Base-by-base conservation (phyloP, 2,329 filamentous ascomycete genomes). In the Septoria linicola region DNA sequence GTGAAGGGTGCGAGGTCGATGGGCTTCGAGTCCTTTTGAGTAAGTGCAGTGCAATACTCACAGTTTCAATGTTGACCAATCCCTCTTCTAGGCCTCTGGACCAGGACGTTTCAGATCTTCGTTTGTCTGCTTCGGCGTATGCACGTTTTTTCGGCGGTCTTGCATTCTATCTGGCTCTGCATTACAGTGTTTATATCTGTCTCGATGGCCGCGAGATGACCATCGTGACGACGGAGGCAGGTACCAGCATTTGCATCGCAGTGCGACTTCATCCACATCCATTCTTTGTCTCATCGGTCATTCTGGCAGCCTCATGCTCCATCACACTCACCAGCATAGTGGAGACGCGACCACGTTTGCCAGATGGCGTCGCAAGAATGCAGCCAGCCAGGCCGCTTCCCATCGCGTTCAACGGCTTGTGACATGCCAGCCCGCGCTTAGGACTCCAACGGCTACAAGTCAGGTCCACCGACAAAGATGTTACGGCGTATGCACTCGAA, bases 281-380 rank as follows among this genome's bases (percentile, higher is more conserved):
- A 37, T 51, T 52, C 53, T 53, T 57, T 57, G 51, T 58, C 58
- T 48, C 48, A 44, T 46, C 30, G 32, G 43, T 57, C 58, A 60
- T 60, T 41, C 50, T 52, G 40, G 41, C 53, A 57, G 53, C 58
- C 58, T 52, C 51, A 43, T 53, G 58, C 36, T 48, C 55, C 53
- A 55, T 47, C 49, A 47, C 40, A 36, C 14, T 34, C 36, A 13
- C 41, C 23, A 45, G 44, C 45, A 19, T 27, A 19, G 43, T 54
- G 48, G 41, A 42, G 23, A 25, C 25, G 25, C 34, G 14, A 30
- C 39, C 35, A 20, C 44, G 40, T 25, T 41, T 30, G 39, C 31
- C 21, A 23, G 30, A 36, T 40, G 40, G 47, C 40, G 37, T 45
- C 49, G 42, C 41, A 53, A 51, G 57, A 59, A 59, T 57, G 57